Evolutionary conservation across 2,329 filamentous ascomycete genomes (phyloP), one percentile per base, ranked within the genome.

Genomic region (Trichoderma sp.): DNA sequence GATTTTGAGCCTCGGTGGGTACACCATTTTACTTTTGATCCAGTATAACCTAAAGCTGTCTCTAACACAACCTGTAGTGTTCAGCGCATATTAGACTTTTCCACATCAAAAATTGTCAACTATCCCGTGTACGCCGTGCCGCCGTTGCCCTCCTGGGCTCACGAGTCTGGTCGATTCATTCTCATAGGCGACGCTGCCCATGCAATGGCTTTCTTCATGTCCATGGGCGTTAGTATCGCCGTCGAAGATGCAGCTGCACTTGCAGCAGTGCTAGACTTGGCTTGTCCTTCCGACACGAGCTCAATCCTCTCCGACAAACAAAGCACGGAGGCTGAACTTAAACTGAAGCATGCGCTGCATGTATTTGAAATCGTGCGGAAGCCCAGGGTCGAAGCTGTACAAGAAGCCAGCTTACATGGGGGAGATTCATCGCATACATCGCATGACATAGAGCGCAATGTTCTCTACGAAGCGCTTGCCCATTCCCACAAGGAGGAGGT

Each of bases 211-310:
- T 72, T 71, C 32, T 71, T 69, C 53, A 64, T 71, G 45, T 72
- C 71, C 53, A 71, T 72, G 71, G 70, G 71, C 15, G 71, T 71
- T 2, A 71, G 70, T 52, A 48, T 71, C 32, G 71, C 70, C 8
- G 71, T 72, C 9, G 71, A 72, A 39, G 70, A 72, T 25, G 70
- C 71, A 35, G 71, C 56, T n/a, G 67, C 70, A 5, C 70, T 72
- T 50, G 42, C 59, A 9, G 37, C 64, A 4, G 68, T 50, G 12
- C 45, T 72, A 17, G 63, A 71, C 29, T 37, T 66, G 3, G 70
- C 53, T 27, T 70, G 68, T 13, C 67, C 61, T 45, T 22, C 13
- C 12, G 32, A n/a, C 2, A 13, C 29, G 5, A 53, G 9, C 32
- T 22, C 19, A 9, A 15, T 10, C 3, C 3, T 37, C 17, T 19